Evolutionary conservation across 345 rosid genomes (phyloP), one percentile per base, ranked within the genome.

Genomic region (Cochlearia excelsa): DNA sequence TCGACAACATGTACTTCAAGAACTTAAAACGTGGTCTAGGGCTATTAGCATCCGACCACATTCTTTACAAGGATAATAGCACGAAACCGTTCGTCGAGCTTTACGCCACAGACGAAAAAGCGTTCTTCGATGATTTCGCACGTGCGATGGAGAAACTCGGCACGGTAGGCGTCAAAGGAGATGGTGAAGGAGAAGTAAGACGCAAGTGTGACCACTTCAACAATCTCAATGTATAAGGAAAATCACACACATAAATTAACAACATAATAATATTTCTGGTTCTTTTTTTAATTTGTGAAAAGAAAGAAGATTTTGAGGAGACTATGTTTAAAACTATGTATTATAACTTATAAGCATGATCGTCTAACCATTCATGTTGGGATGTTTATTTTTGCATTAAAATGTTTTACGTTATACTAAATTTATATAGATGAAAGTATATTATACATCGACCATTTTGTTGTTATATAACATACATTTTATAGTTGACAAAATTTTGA

Each of bases 131-230:
- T 0, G 83, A 75, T 54, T 80, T 81, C 37, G 65, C 77, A 4
- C 72, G 59, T 9, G 82, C 78, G 6, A 83, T 81, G 80, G 76
- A 73, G 76, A 81, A 81, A 63, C 69, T 79, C 6, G 67, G 83
- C 43, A 33, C 51, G 10, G 53, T 44, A 26, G 71, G 58, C 23
- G 74, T 79, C 35, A 81, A 83, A 67, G 72, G 67, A 0, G 82
- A 69, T 7, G 28, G 41, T 9, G 61, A 57, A 6, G 88, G 88
- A 51, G 85, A 83, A 37, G 63, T 83, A 39, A 78, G 88, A 61
- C 81, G 73, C 40, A 69, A 73, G 51, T 83, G 85, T 42, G 85
- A 83, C 57, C 69, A 73, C 26, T 73, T 77, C 51, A 82, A 82
- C 30, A 55, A 54, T n/a, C 63, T 69, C 46, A n/a, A 69, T 46